Conservation (phyloP, 768 basidiomycete genomes). For the Leccinum boreale region DNA sequence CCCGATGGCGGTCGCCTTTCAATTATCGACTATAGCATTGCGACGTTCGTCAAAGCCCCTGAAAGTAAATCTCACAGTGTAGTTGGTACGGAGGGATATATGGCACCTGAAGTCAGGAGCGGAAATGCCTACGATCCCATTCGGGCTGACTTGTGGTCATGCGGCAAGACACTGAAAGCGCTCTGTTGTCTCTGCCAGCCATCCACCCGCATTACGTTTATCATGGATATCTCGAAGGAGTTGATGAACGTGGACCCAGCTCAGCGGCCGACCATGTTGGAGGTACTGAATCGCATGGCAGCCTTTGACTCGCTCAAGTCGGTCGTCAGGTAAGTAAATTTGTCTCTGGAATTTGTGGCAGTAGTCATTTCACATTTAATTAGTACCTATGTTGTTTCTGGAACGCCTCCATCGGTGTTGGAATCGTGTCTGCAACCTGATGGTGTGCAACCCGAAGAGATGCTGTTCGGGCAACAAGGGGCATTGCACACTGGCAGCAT, state of each 20-base stretch:
- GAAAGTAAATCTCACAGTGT: no score
- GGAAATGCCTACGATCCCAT: no score
- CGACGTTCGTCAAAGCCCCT: no score
- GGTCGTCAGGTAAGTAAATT: conserved; percentile 53
- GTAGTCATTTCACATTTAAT: conserved; percentile 5
- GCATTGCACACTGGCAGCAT: conserved; percentile 48
- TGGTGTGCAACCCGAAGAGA: conserved; percentile 31
- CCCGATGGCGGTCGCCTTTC: not conserved
- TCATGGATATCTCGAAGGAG: not conserved
- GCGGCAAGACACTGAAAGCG: not conserved
- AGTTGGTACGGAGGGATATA: no score
- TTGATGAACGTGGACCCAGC: not conserved
- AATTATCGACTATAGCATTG: no score
- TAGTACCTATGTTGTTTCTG: conserved; percentile 57
- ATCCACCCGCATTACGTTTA: not conserved
- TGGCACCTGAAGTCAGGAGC: no score
- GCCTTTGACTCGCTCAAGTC: conserved; percentile 46
- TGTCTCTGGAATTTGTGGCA: not conserved
- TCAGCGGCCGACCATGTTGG: not conserved
- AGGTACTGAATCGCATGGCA: not conserved
- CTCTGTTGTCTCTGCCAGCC: not conserved
- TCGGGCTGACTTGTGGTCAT: not conserved
- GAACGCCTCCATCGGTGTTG: conserved; percentile 45
- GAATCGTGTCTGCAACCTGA: conserved; percentile 54
- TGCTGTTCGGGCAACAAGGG: conserved; percentile 62